phyloP scores from a whole-genome alignment of 371 early-diverging fungal genomes.

The Mucor mucedo region DNA sequence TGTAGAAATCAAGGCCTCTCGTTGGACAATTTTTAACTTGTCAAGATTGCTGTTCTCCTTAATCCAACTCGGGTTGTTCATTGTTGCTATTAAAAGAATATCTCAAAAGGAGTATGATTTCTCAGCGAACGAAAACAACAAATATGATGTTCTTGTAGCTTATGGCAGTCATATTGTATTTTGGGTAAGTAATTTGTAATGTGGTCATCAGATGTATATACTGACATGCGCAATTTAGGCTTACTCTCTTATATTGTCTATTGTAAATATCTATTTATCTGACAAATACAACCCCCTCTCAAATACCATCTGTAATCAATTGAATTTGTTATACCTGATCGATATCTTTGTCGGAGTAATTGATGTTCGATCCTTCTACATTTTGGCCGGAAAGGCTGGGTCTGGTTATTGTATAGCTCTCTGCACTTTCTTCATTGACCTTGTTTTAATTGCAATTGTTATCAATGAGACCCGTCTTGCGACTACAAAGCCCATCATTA shows the following conservation, averaged over 20 bases:
- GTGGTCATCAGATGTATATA: background rate
- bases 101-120: background rate
- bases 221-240: conserved; percentile 19
- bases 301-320: conserved; percentile 33
- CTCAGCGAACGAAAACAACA: background rate
- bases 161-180: conserved; percentile 9
- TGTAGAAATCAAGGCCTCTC: conserved; percentile 7
- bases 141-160: conserved; percentile 10
- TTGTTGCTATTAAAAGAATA: background rate
- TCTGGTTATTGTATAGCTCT: conserved; percentile 36
- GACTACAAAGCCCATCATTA: conserved; percentile 32
- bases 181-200: conserved; percentile 19
- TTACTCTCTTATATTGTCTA: conserved; percentile 29
- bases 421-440: conserved; percentile 12
- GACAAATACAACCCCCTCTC: conserved; percentile 15
- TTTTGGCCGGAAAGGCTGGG: conserved; percentile 23
- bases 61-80: conserved; percentile 11
- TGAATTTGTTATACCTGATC: conserved; percentile 35
- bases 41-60: conserved; percentile 12
- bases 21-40: conserved; percentile 18
- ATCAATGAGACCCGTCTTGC: conserved; percentile 42
- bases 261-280: conserved; percentile 29
- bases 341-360: conserved; percentile 31
- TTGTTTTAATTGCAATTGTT: conserved; percentile 29
- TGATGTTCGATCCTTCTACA: conserved; percentile 43